Evolutionary conservation across 495 filamentous ascomycete species (phyloP), one percentile per base, ranked within the genome.

Genomic region (Copromyces sp.): DNA sequence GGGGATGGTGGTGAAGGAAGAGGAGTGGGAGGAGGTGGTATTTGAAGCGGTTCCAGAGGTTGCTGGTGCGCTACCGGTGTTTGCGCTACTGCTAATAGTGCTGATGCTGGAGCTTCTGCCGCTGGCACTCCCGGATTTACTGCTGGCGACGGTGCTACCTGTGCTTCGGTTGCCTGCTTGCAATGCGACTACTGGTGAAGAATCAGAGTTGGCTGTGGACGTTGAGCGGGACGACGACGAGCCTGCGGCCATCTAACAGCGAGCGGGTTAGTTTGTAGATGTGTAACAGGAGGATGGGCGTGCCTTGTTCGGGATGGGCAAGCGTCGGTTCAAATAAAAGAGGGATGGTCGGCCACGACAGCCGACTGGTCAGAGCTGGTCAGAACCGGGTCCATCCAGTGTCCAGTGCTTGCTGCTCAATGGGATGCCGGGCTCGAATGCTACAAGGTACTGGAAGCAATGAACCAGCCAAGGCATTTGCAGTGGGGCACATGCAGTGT

Each of bases 161-260:
- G 44, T 45, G n/a, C 69, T 73, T 71, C 42, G 75, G 68, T 65
- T 73, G 71, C 70, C 45, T 68, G 59, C 72, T 73, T 65, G 53
- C 53, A 65, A 65, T 65, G 53, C 53, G 29, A 65, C 32, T 35
- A 35, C 53, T 65, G 53, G 14, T 65, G 53, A 65, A 37, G 12
- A 8, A 32, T 65, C 53, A 17, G 53, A 65, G 29, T 35, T 32
- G 53, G 45, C 45, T 8, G 45, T 53, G 45, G 72, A 70, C 42
- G 69, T 61, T 40, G 77, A 72, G 29, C 73, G 73, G 41, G 76
- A 75, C 72, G 78, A 74, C 69, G 75, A 78, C 42, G 78, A 79
- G 73, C 80, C 76, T 75, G 78, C 81, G 76, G 81, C 81, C 81
- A 83, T 83, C 81, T 83, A 80, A 71, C 74, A 74, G 73, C 70